Conservation (phyloP, 345 rosid species). For the Boechera stricta region DNA sequence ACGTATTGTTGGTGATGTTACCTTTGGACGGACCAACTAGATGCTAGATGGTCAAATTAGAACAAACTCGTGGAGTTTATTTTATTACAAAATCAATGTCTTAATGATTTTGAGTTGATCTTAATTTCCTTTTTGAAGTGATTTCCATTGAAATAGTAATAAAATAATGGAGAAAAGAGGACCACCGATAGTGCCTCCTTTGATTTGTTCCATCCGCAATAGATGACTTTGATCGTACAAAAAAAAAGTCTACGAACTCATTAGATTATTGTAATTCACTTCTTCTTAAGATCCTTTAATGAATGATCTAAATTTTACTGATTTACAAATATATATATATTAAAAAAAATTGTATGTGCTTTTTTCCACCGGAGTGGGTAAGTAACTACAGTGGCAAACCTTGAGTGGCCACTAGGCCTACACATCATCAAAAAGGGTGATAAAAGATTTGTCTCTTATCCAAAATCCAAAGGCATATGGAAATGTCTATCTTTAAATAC, state of each 20-base stretch:
- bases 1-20: constrained; percentile 34
- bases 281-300: constrained; percentile 7
- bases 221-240: constrained; percentile 28
- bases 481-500: constrained; percentile 40
- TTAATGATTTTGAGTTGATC: constrained; percentile 34
- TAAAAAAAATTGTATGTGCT: not conserved
- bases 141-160: constrained; percentile 12
- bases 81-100: constrained; percentile 28
- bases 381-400: constrained; percentile 22
- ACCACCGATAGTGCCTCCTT: constrained; percentile 26
- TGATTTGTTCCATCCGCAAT: constrained; percentile 23
- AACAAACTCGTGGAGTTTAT: constrained; percentile 7
- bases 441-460: constrained; percentile 43
- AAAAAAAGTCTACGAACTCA: constrained; percentile 9
- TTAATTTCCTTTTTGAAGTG: not conserved
- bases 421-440: constrained; percentile 35
- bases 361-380: constrained; percentile 23
- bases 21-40: not conserved
- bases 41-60: constrained; percentile 21
- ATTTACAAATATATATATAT: not conserved
- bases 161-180: constrained; percentile 25
- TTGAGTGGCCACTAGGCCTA: constrained; percentile 38
- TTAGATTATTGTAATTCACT: not conserved
- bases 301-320: constrained; percentile 3
- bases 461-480: constrained; percentile 35